These are phyloP conservation scores for Bipolaris cookei DNA, from an alignment of 2,329 filamentous ascomycete genomes.

Conservation along the genomic window DNA sequence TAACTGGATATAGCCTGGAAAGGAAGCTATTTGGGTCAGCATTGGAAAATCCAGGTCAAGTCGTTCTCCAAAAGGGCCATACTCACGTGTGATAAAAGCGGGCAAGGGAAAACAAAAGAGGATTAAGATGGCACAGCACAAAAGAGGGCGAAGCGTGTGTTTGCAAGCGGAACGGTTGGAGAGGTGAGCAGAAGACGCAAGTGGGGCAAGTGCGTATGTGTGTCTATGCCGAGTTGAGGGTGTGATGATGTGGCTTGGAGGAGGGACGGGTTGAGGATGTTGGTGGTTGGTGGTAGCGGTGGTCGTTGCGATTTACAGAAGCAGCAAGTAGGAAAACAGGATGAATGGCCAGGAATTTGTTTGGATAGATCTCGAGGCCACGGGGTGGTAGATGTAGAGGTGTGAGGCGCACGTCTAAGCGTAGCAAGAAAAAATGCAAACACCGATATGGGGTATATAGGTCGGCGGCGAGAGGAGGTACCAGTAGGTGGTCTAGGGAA, in stretches of 20 bases:
- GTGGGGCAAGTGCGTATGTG: constrained; percentile 15
- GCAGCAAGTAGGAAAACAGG: constrained; percentile 10
- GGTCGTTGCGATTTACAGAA: constrained; percentile 10
- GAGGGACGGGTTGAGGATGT: constrained; percentile 4
- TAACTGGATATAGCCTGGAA: background rate
- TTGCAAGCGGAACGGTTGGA: constrained; percentile 4
- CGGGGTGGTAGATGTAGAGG: constrained; percentile 10
- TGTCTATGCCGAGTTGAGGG: constrained; percentile 9
- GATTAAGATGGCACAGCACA: background rate
- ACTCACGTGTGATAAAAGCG: constrained; percentile 8
- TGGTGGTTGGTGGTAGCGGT: background rate
- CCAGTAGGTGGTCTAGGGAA: constrained; percentile 27
- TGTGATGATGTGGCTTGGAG: constrained; percentile 11
- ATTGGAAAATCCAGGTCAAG: background rate
- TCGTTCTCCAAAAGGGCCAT: background rate
- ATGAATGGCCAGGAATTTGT: constrained; percentile 6
- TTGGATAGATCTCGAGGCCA: constrained; percentile 10
- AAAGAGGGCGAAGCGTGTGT: background rate
- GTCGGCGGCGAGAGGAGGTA: constrained; percentile 23
- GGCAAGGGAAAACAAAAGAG: constrained; percentile 1
- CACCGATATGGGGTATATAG: constrained; percentile 20
- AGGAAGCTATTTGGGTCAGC: constrained; percentile 6
- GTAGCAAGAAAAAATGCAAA: constrained; percentile 13
- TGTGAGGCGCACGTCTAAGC: constrained; percentile 24
- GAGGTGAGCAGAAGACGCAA: constrained; percentile 14